Evolutionary conservation across 1,139 yeast genomes (phyloP).

Genomic region (Candida albicans): DNA sequence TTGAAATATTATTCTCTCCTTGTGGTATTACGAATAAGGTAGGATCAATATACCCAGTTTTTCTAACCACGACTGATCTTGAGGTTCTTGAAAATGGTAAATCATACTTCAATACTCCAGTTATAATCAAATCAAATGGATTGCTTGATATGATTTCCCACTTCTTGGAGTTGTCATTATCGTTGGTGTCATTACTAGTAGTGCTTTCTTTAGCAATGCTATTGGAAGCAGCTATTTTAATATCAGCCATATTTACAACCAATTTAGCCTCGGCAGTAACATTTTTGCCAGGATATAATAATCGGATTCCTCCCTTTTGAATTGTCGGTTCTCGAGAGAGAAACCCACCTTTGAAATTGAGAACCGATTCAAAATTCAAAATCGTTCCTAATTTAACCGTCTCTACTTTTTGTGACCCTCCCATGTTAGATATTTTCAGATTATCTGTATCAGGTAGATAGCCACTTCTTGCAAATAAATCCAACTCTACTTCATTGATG

Average conservation of each 20-base stretch:
- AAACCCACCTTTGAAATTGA: slow-evolving; percentile 76
- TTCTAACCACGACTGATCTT: slow-evolving; percentile 63
- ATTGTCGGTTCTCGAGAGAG: slow-evolving; percentile 58
- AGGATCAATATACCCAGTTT: slow-evolving; percentile 61
- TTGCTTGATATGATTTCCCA: slow-evolving; percentile 78
- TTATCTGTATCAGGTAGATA: slow-evolving; percentile 34
- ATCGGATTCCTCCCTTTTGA: slow-evolving; percentile 68
- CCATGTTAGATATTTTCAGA: slow-evolving; percentile 1
- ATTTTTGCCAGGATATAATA: slow-evolving; percentile 73
- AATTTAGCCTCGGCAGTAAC: slow-evolving; percentile 32
- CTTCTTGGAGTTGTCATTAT: slow-evolving; percentile 49
- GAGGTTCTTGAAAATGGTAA: slow-evolving; percentile 62
- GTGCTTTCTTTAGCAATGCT: too few species aligned
- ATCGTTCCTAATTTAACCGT: slow-evolving; percentile 80
- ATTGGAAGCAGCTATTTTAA: slow-evolving; percentile 7
- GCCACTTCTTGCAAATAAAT: slow-evolving; percentile 82
- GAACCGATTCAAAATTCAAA: slow-evolving; percentile 64
- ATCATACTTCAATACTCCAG: slow-evolving; percentile 79
- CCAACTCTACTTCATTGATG: slow-evolving; percentile 69
- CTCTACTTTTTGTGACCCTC: slow-evolving; percentile 35
- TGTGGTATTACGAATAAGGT: slow-evolving; percentile 15
- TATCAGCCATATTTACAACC: slow-evolving; percentile 14
- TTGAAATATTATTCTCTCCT: neutral
- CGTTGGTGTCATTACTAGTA: slow-evolving; percentile 13
- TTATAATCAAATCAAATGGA: slow-evolving; percentile 81